Conservation (phyloP, 2,329 filamentous ascomycete species). For the Penicillium fuscoglaucum region DNA sequence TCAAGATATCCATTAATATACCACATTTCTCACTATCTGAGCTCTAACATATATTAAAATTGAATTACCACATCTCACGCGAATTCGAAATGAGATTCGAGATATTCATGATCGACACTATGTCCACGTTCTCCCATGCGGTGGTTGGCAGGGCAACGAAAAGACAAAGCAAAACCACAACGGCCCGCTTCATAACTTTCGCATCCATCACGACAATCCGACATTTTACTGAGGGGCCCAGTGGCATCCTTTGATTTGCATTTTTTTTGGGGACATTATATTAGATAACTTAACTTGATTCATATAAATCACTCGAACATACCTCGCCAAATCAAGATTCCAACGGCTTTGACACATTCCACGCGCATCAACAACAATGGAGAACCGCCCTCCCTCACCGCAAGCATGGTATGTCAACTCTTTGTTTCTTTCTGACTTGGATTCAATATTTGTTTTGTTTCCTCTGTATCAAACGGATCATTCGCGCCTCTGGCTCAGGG, state of each 20-base stretch:
- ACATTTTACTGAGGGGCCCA: constrained; percentile 1
- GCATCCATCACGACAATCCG: constrained; percentile 7
- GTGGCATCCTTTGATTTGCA: neutral
- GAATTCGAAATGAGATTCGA: neutral
- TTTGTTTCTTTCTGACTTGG: neutral
- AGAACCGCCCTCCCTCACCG: constrained; percentile 17
- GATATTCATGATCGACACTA: neutral
- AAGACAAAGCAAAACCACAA: constrained; percentile 9
- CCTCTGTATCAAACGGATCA: neutral
- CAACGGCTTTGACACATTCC: constrained; percentile 27
- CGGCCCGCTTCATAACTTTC: constrained; percentile 6
- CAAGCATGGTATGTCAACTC: constrained; percentile 21
- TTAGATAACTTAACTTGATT: neutral
- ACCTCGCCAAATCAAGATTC: constrained; percentile 10
- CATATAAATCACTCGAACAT: neutral
- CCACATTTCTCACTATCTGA: no score
- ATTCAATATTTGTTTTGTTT: neutral
- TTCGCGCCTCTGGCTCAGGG: constrained; percentile 6
- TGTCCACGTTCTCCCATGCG: neutral
- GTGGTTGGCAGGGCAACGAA: constrained; percentile 16
- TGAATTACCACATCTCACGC: neutral
- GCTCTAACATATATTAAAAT: neutral
- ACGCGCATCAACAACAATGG: constrained; percentile 27
- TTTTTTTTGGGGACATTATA: neutral
- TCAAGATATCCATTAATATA: neutral